A percentile compares a stretch with the other conserved stretches of the same genome.
These are phyloP conservation scores for Dendrocalamus latiflorus DNA, from an alignment of 202 grass and related monocot species.

Conservation along the genomic window DNA sequence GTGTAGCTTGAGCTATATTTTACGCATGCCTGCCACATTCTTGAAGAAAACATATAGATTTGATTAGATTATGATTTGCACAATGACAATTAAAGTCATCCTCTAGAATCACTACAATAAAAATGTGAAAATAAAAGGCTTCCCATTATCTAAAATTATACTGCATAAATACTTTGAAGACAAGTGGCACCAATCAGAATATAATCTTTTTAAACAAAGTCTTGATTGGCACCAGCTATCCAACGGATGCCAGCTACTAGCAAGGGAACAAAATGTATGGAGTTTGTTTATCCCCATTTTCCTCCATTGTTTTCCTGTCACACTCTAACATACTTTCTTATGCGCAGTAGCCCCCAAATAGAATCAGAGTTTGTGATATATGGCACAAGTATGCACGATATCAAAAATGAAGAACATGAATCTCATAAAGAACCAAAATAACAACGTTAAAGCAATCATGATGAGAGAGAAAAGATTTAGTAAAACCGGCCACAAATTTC, in stretches of 20 bases:
- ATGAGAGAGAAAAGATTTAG: no score
- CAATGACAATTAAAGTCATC: not conserved
- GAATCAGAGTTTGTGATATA: no score
- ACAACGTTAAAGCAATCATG: no score
- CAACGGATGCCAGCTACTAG: slow-evolving; percentile 16
- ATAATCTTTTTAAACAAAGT: slow-evolving; percentile 6
- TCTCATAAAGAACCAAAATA: no score
- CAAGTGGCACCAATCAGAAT: slow-evolving; percentile 19
- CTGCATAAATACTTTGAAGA: not conserved
- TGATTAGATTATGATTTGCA: not conserved
- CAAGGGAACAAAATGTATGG: slow-evolving; percentile 36
- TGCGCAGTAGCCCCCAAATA: no score
- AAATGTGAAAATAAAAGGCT: not conserved
- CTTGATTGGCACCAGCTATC: slow-evolving; percentile 36
- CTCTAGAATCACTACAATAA: not conserved
- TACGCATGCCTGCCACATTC: not conserved
- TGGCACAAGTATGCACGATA: no score
- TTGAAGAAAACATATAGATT: not conserved
- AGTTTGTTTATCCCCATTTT: slow-evolving; percentile 18
- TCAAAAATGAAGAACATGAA: no score
- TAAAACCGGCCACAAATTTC: no score
- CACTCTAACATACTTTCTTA: no score
- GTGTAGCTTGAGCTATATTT: not conserved
- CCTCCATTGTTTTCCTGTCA: not conserved
- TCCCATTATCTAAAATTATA: not conserved